Conservation (phyloP, 768 basidiomycete species). For the Xerocomus brunneocitrinus region DNA sequence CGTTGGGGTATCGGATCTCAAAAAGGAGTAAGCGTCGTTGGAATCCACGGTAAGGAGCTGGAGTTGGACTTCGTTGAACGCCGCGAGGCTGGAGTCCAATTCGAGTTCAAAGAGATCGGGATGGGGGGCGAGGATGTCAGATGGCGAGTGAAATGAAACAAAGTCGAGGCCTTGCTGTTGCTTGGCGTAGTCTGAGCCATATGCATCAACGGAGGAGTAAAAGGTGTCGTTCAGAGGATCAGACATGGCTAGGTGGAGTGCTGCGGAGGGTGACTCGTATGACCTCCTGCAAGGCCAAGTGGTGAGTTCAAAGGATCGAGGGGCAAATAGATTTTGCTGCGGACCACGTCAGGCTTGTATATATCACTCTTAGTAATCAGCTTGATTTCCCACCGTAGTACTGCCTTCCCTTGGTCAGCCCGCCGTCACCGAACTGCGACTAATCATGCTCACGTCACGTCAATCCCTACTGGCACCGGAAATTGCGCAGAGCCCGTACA, state of each 20-base stretch:
- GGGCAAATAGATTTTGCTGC: constrained; percentile 22
- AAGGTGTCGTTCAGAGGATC: constrained; percentile 30
- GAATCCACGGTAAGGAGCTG: constrained; percentile 61
- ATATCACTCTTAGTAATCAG: constrained; percentile 34
- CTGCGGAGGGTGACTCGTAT: constrained; percentile 24
- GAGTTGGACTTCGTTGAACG: constrained; percentile 58
- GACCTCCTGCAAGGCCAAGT: constrained; percentile 5
- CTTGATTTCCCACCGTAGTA: constrained; percentile 28
- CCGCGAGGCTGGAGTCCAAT: constrained; percentile 67
- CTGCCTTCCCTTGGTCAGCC: constrained; percentile 22
- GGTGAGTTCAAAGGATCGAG: background rate
- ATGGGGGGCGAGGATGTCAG: constrained; percentile 71
- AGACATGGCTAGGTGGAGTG: constrained; percentile 23
- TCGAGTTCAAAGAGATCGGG: constrained; percentile 83
- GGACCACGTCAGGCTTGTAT: constrained; percentile 33
- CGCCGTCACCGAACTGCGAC: constrained; percentile 4
- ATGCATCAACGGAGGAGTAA: constrained; percentile 32
- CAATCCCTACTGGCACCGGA: constrained; percentile 13
- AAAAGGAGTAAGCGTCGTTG: constrained; percentile 60
- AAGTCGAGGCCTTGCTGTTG: constrained; percentile 52
- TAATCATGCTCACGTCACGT: constrained; percentile 19
- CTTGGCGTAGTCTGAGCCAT: constrained; percentile 36
- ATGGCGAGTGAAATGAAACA: constrained; percentile 62
- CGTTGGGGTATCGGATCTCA: constrained; percentile 59
- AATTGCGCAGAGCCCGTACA: constrained; percentile 9